A percentile compares a stretch with the other conserved stretches of the same genome.
phyloP scores from a whole-genome alignment of 495 filamentous ascomycete genomes.

The Aspergillus haitiensis region DNA sequence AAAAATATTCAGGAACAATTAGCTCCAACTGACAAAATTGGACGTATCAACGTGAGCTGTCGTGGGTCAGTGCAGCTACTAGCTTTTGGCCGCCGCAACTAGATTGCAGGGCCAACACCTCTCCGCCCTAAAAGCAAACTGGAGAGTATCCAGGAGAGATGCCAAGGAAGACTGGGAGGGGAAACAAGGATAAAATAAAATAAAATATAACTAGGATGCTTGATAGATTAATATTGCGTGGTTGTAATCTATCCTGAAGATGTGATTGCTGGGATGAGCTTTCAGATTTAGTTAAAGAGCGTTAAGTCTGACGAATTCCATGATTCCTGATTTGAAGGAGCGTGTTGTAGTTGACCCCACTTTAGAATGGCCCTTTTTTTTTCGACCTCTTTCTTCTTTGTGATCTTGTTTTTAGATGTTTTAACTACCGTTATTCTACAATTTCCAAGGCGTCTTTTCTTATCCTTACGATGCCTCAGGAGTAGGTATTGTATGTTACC shows the following conservation, averaged over 20 bases:
- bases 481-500: too few relatives aligned
- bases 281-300: background rate
- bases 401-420: too few relatives aligned
- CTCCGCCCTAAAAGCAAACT: background rate
- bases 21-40: background rate
- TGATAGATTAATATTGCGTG: conserved; percentile 8
- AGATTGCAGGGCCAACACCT: conserved; percentile 16
- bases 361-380: too few relatives aligned
- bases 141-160: background rate
- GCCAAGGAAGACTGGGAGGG: background rate
- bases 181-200: background rate
- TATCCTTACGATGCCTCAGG: too few relatives aligned
- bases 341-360: too few relatives aligned
- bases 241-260: background rate
- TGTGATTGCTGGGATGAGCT: conserved; percentile 1
- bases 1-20: background rate
- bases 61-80: conserved; percentile 27
- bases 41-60: conserved; percentile 42
- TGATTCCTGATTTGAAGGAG: background rate
- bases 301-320: background rate
- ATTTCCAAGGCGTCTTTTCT: too few relatives aligned
- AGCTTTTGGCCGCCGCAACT: conserved; percentile 27
- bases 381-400: too few relatives aligned
- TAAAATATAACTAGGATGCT: background rate
- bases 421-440: too few relatives aligned